phyloP scores from a whole-genome alignment of 2,329 filamentous ascomycete species.

The Hymenoscyphus albidus region DNA sequence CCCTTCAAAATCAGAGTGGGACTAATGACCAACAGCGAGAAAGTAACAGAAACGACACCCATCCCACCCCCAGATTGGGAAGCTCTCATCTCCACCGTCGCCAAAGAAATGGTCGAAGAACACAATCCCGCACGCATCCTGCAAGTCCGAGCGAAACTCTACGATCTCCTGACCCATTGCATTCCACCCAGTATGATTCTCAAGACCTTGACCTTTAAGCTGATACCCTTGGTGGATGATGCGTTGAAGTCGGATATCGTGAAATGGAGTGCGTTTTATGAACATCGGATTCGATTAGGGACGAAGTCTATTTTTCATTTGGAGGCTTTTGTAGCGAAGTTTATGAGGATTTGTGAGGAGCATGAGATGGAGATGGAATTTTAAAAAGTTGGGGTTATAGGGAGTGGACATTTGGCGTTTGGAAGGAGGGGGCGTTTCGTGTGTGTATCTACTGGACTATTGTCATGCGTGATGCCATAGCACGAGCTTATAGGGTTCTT shows the following conservation, averaged over 20 bases:
- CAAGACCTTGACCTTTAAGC: constrained; percentile 91
- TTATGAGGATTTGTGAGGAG: constrained; percentile 95
- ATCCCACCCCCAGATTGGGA: constrained; percentile 98
- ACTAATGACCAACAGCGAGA: constrained; percentile 62
- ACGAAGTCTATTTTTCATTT: constrained; percentile 97
- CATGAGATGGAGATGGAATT: constrained; percentile 83
- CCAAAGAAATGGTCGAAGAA: constrained; percentile 90
- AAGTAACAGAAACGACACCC: constrained; percentile 77
- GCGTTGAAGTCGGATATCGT: constrained; percentile 87
- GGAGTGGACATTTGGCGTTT: no score
- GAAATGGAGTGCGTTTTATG: constrained; percentile 95
- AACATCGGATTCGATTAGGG: constrained; percentile 88
- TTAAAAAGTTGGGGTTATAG: constrained; percentile 27
- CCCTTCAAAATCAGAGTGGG: constrained; percentile 8
- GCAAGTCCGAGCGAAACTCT: constrained; percentile 87
- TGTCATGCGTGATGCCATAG: background rate
- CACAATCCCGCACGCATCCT: constrained; percentile 87
- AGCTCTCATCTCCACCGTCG: constrained; percentile 80
- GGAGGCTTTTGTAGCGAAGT: constrained; percentile 97
- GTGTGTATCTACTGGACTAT: background rate
- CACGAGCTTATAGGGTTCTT: background rate
- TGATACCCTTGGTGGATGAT: constrained; percentile 84
- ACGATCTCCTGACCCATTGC: constrained; percentile 94
- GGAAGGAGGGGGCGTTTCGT: background rate
- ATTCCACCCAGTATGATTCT: constrained; percentile 93